Conservation (phyloP, 257 asterid genomes). For the Knoxia roxburghii region DNA sequence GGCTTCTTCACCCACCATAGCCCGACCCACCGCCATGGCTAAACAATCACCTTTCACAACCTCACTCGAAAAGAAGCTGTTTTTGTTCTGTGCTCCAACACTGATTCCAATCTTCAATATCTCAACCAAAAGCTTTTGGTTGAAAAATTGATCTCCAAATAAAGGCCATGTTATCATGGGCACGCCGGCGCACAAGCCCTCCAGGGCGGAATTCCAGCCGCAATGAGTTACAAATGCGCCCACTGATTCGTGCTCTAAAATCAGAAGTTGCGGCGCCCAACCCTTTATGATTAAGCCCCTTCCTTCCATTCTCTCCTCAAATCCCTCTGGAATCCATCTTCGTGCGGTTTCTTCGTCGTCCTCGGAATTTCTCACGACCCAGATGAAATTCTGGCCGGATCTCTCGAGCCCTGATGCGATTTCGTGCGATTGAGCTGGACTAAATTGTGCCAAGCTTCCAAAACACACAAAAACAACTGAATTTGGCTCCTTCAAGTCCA, state of each 20-base stretch:
- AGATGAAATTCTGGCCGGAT: constrained; percentile 53
- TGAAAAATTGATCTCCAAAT: constrained; percentile 42
- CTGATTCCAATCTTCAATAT: constrained; percentile 34
- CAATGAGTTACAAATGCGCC: constrained; percentile 53
- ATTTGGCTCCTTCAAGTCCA: constrained; percentile 35
- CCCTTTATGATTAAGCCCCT: constrained; percentile 57
- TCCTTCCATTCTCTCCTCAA: constrained; percentile 37
- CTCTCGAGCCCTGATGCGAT: constrained; percentile 54
- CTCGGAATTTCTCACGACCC: constrained; percentile 44
- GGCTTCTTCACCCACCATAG: constrained; percentile 34
- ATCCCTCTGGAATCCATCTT: constrained; percentile 48
- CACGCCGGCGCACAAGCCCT: constrained; percentile 39
- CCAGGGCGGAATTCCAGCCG: constrained; percentile 50
- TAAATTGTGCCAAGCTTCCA: constrained; percentile 43
- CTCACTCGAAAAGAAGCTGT: constrained; percentile 10
- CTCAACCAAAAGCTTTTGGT: constrained; percentile 37
- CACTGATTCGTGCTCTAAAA: constrained; percentile 28
- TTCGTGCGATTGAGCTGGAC: constrained; percentile 45
- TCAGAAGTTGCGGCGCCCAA: constrained; percentile 67
- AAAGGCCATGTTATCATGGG: constrained; percentile 53
- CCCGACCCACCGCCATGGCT: constrained; percentile 19
- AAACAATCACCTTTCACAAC: constrained; percentile 27
- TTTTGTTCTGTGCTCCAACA: constrained; percentile 31
- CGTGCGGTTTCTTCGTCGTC: constrained; percentile 12
- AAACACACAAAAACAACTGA: constrained; percentile 58